phyloP scores from a whole-genome alignment of 345 rosid species.

The Murraya paniculata region DNA sequence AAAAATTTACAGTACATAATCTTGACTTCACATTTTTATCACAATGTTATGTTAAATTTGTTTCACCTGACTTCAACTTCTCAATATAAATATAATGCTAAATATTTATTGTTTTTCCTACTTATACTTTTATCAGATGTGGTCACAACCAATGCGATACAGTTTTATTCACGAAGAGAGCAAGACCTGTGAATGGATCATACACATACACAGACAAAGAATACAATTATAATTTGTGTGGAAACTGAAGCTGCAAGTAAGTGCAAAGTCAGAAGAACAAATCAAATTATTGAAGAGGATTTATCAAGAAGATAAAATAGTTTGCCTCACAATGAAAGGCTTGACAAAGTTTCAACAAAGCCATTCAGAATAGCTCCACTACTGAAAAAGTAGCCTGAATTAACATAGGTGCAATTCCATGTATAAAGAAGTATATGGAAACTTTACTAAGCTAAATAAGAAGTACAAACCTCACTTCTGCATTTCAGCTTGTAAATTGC shows the following conservation, averaged over 20 bases:
- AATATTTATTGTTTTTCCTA: background rate
- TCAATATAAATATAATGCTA: background rate
- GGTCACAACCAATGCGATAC: background rate
- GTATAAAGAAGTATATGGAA: background rate
- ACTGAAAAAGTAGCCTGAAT: background rate
- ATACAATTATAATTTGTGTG: background rate
- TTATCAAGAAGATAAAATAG: constrained; percentile 5
- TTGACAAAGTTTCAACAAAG: constrained; percentile 1
- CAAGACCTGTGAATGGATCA: background rate
- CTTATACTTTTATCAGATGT: background rate
- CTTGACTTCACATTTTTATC: background rate
- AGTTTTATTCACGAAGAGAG: background rate
- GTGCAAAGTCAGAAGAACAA: background rate
- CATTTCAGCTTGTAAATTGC: constrained; percentile 98
- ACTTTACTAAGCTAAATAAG: constrained; percentile 10
- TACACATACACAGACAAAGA: background rate
- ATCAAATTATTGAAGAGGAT: background rate
- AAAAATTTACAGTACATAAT: background rate
- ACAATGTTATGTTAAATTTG: background rate
- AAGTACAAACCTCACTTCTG: constrained; percentile 79
- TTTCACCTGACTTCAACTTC: background rate
- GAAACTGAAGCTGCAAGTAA: constrained; percentile 7
- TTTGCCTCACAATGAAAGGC: constrained; percentile 5
- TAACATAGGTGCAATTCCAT: background rate
- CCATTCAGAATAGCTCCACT: background rate